Evolutionary conservation across 2,329 filamentous ascomycete species (phyloP).

Genomic region (Albophoma yamanashiensis): DNA sequence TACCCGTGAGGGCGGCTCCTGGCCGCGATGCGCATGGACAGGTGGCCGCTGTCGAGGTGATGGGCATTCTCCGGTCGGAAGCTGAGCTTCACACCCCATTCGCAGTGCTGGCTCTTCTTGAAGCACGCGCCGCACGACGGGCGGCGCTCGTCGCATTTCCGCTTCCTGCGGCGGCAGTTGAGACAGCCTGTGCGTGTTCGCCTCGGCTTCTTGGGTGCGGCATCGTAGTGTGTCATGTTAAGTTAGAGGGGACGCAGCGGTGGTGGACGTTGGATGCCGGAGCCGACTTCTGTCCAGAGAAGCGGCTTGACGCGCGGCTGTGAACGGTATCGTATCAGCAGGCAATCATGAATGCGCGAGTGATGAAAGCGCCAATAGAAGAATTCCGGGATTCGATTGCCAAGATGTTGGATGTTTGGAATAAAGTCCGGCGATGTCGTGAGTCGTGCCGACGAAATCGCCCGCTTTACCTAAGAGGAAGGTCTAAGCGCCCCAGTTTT

Average conservation of each 20-base stretch:
- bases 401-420: neutral
- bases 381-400: neutral
- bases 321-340: neutral
- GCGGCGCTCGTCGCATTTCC: conserved; percentile 25
- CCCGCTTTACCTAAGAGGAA: neutral
- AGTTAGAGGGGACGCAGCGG: neutral
- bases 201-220: neutral
- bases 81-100: conserved; percentile 26
- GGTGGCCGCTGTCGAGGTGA: conserved; percentile 18
- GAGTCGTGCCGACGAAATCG: neutral
- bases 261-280: neutral
- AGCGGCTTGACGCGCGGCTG: neutral
- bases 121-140: conserved; percentile 23
- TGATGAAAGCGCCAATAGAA: neutral
- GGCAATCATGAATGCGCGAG: no score
- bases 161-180: conserved; percentile 27
- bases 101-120: conserved; percentile 18
- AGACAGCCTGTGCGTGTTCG: conserved; percentile 14
- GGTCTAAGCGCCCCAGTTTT: neutral
- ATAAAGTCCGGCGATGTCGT: neutral
- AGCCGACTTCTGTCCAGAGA: no score
- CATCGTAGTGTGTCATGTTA: neutral
- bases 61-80: conserved; percentile 26
- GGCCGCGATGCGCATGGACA: conserved; percentile 20
- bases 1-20: conserved; percentile 16